phyloP scores from a whole-genome alignment of 202 grass and related monocot genomes.

The Hordeum pubiflorum region DNA sequence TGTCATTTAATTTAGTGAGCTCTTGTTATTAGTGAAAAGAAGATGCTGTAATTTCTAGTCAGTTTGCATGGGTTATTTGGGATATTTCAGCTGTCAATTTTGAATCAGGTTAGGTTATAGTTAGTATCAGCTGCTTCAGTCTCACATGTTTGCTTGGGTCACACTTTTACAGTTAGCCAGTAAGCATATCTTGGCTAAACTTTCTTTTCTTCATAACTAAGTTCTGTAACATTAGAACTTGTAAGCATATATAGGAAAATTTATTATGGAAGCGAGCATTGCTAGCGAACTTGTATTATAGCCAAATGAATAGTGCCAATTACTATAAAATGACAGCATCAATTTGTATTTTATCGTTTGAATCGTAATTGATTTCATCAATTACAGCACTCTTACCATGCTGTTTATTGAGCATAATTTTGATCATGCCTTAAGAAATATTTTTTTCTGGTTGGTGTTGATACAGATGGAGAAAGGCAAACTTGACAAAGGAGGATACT shows the following conservation, averaged over 20 bases:
- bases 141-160: not conserved
- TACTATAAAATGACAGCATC: not conserved
- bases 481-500: conserved; percentile 82
- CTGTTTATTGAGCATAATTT: conserved; percentile 1
- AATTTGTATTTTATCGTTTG: not conserved
- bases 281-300: not conserved
- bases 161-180: not conserved
- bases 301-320: not conserved
- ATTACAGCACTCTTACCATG: not conserved
- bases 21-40: not conserved
- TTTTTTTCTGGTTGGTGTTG: conserved; percentile 6
- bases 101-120: not conserved
- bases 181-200: not conserved
- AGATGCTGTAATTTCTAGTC: not conserved
- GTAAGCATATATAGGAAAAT: not conserved
- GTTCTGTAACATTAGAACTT: not conserved
- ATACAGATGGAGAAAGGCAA: conserved; percentile 72
- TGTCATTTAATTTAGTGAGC: not conserved
- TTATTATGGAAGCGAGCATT: not conserved
- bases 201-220: not conserved
- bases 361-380: not conserved
- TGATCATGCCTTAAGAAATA: not conserved
- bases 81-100: not conserved
- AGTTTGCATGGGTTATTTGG: not conserved
- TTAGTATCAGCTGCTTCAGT: not conserved